Base-by-base conservation (phyloP, 2,329 filamentous ascomycete species). In the Sordariomycetes sp. region DNA sequence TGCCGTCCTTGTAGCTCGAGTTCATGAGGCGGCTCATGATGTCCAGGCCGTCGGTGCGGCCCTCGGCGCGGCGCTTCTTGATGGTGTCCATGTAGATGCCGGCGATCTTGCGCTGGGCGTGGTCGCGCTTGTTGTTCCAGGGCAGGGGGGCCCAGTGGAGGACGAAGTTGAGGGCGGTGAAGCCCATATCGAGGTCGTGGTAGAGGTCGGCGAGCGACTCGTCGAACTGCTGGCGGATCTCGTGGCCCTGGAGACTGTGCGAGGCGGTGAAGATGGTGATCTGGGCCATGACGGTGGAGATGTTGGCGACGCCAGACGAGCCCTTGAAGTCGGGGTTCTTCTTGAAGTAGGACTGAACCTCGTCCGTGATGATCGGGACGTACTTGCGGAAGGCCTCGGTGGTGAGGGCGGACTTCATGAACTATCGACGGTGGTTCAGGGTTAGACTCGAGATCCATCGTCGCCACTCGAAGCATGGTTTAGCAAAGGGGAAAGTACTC, bases 1-100 rank as follows among this genome's bases (percentile, higher is more conserved):
- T 83, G 63, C 89, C 90, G 64, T 92, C 82, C 76, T 95, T 95
- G 80, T 95, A 95, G 25, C 76, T 79, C 64, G 85, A 89, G 64
- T 82, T 83, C 89, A 95, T 94, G 62, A 95, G 74, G 66, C 94
- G 90, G 82, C 87, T 90, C 71, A 95, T 90, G 79, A 95, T 95
- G 71, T 95, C 90, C 54, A 79, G 76, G 60, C 78, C 72, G 58
- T 84, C 74, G 36, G 74, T 73, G 62, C 77, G 68, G 54, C 70
- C 71, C 60, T 68, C 66, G 20, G 72, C 76, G 51, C 87, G 81
- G 64, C 90, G 82, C 66, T 86, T 79, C 67, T 83, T 76, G 69
- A 95, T 90, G 59, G 91, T 90, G 57, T 90, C 84, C 74, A 86
- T 86, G 73, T 95, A 95, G 55, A 88, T 82, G 65, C 88, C 80